These are phyloP conservation scores for Ustilago sp. DNA, from an alignment of 1,284 basidiomycete species.

Conservation along the genomic window DNA sequence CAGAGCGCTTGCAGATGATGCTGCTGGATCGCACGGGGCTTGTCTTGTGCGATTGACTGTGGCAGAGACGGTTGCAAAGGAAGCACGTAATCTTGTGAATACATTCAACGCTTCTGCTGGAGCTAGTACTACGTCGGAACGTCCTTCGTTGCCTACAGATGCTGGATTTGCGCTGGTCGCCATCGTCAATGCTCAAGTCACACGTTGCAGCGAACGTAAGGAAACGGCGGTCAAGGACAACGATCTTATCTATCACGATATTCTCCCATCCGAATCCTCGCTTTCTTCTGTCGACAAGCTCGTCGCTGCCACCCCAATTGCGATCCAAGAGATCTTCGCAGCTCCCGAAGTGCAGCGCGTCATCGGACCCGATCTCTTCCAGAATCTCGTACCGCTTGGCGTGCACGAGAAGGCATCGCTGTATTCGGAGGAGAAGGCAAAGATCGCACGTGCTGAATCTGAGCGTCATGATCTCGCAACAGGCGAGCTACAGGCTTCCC, in stretches of 20 bases:
- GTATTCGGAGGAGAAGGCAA: constrained; percentile 99
- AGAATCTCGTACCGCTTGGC: constrained; percentile 87
- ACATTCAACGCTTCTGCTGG: constrained; percentile 82
- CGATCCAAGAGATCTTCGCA: constrained; percentile 93
- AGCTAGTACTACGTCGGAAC: constrained; percentile 70
- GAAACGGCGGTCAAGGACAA: constrained; percentile 87
- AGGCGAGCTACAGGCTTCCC: constrained; percentile 80
- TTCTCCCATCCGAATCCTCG: constrained; percentile 83
- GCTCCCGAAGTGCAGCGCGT: constrained; percentile 92
- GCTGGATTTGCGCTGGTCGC: constrained; percentile 82
- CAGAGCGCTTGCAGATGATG: constrained; percentile 81
- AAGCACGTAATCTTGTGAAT: constrained; percentile 79
- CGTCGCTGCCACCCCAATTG: constrained; percentile 81
- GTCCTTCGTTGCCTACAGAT: constrained; percentile 86
- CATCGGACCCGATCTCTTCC: constrained; percentile 92
- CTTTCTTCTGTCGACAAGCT: constrained; percentile 85
- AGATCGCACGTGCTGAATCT: constrained; percentile 88
- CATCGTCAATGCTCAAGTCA: constrained; percentile 84
- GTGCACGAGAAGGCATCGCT: constrained; percentile 96
- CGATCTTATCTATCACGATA: constrained; percentile 97
- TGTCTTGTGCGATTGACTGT: constrained; percentile 83
- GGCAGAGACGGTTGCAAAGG: constrained; percentile 85
- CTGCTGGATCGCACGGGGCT: constrained; percentile 84
- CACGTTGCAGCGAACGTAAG: constrained; percentile 81
- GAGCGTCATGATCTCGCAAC: constrained; percentile 88